Conservation (phyloP, 768 basidiomycete species). For the Mycena rebaudengoi region DNA sequence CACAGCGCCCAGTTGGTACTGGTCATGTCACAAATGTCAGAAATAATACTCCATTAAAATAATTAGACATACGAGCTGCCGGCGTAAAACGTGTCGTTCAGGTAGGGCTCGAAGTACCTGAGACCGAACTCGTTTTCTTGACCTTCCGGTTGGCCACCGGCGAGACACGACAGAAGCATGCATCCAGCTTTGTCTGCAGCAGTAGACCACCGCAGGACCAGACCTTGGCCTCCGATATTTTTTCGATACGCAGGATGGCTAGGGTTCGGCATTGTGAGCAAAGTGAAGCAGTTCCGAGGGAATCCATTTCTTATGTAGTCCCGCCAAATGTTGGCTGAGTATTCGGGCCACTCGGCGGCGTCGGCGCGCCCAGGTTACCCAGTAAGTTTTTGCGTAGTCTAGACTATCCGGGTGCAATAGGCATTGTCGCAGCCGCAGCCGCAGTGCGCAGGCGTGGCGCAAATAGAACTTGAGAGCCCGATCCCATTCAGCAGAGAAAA, state of each 20-base stretch:
- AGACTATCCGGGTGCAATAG: too few species aligned
- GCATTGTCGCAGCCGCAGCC: too few species aligned
- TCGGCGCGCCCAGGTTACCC: too few species aligned
- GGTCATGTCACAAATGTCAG: not conserved
- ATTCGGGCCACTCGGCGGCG: too few species aligned
- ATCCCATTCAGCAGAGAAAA: too few species aligned
- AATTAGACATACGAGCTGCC: not conserved
- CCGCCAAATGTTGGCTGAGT: too few species aligned
- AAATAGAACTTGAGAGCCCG: too few species aligned
- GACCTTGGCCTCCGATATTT: not conserved
- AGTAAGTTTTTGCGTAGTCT: too few species aligned
- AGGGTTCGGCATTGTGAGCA: too few species aligned
- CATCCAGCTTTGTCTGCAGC: not conserved
- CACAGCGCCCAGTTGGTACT: not conserved
- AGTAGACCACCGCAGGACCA: not conserved
- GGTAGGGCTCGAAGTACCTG: not conserved
- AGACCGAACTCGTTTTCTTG: not conserved
- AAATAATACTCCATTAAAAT: not conserved
- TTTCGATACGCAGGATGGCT: not conserved
- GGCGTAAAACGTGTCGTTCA: not conserved
- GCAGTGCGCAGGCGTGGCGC: too few species aligned
- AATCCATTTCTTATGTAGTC: too few species aligned
- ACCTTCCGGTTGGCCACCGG: not conserved
- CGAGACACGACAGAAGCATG: not conserved
- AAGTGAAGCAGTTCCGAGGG: not conserved